Base-by-base conservation (phyloP, 306 rosid genomes). In the Fragaria ananassa region DNA sequence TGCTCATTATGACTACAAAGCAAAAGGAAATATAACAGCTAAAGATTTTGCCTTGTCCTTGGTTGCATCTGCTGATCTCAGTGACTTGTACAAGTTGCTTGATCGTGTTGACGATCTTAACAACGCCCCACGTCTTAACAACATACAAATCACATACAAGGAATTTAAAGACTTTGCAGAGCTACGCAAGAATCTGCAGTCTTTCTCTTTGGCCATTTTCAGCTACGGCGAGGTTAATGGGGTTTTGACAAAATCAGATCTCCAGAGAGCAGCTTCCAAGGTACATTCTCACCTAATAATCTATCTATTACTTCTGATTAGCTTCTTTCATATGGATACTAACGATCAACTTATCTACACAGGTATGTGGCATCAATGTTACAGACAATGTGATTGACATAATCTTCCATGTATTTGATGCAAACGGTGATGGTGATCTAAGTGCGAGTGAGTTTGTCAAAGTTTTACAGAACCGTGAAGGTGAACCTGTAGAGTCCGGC, bases 181-280 rank as follows among this genome's bases (percentile, higher is more conserved):
- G 70, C 75, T 89, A 70, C 88, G 93, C 4, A 88, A 85, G 58
- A 72, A 87, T 81, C 68, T 91, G 75, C 78, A 80, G 68, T 12
- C 90, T 71, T 91, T 91, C 81, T 85, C 93, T 75, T 62, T 89
- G 23, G 98, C 97, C 66, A 50, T 91, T 73, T 93, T 93, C 86
- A 85, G 93, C 50, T 91, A 80, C 57, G 98, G 96, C 56, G 83
- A 89, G 85, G 91, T 91, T 62, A 91, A 88, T 31, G 92, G 96
- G 2, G 76, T 42, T 6, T 72, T 93, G 82, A 86, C 88, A 51
- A 91, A 91, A 81, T 25, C 60, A 13, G 97, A 93, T 83, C 90
- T 93, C 76, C 96, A 87, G 74, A 82, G 97, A 80, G 97, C 97
- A 47, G 98, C 97, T 29, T 87, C 92, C 50, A 89, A 88, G 35